Percentiles rank a stretch among this genome's conserved stretches.
These are phyloP conservation scores for Violaceomyces palustris DNA, from an alignment of 1,284 basidiomycete genomes.

Conservation along the genomic window DNA sequence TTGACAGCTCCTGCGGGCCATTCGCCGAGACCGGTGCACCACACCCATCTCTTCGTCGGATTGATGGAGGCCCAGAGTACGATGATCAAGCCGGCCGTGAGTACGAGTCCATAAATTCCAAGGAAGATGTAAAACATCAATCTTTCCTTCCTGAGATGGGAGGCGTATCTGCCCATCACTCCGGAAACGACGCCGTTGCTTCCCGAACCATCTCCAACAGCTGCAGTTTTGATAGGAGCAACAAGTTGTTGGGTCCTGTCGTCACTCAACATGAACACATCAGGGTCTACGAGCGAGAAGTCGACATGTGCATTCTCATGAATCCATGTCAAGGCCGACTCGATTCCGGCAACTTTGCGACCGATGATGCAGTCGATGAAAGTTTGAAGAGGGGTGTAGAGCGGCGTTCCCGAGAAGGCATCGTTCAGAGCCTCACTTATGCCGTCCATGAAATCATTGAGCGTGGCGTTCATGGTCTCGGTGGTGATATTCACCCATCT, in stretches of 20 bases:
- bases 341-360: constrained; percentile 77
- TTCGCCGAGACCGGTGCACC: too few species aligned
- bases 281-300: constrained; percentile 68
- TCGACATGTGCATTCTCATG: constrained; percentile 77
- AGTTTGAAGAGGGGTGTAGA: constrained; percentile 29
- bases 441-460: constrained; percentile 57
- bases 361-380: constrained; percentile 69
- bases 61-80: constrained; percentile 56
- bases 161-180: constrained; percentile 69
- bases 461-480: constrained; percentile 67
- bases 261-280: constrained; percentile 70
- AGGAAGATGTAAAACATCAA: constrained; percentile 77
- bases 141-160: constrained; percentile 70
- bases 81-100: constrained; percentile 65
- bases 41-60: constrained; percentile 18
- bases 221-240: constrained; percentile 10
- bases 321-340: constrained; percentile 83
- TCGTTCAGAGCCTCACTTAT: constrained; percentile 55
- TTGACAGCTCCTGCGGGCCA: too few species aligned
- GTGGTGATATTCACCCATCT: constrained; percentile 93
- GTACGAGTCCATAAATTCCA: constrained; percentile 70
- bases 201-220: constrained; percentile 47
- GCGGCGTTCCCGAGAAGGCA: constrained; percentile 63
- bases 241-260: constrained; percentile 66
- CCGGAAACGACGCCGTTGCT: constrained; percentile 72